These are phyloP conservation scores for Phytophthora palmivora DNA, from an alignment of 352 stramenopile species.

Conservation along the genomic window DNA sequence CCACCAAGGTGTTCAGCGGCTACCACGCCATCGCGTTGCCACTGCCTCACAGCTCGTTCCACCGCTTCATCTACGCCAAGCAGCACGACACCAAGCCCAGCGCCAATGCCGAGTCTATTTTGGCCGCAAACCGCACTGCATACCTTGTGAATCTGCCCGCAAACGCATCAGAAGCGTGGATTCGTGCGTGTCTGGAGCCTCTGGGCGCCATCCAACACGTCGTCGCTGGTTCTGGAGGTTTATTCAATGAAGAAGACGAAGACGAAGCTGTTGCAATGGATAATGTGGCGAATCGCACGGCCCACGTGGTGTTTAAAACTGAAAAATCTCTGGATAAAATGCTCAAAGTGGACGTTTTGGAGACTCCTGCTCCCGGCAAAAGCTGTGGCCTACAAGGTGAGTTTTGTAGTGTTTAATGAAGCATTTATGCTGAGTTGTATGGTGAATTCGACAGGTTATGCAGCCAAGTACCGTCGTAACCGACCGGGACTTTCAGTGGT, in stretches of 20 bases:
- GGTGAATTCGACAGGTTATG: constrained; percentile 38
- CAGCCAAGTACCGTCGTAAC: constrained; percentile 72
- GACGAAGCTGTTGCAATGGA: constrained; percentile 27
- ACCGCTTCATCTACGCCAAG: constrained; percentile 81
- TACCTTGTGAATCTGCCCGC: constrained; percentile 80
- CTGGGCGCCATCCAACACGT: constrained; percentile 75
- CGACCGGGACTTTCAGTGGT: constrained; percentile 69
- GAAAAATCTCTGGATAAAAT: constrained; percentile 64
- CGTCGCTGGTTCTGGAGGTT: constrained; percentile 24
- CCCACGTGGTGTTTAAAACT: constrained; percentile 82
- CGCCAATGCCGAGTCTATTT: constrained; percentile 41
- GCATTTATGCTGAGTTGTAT: constrained; percentile 1
- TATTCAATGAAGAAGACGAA: constrained; percentile 10
- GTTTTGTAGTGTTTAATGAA: neutral
- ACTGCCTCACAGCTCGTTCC: constrained; percentile 63
- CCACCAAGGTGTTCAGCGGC: constrained; percentile 46
- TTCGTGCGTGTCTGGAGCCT: constrained; percentile 55
- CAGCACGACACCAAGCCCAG: constrained; percentile 62
- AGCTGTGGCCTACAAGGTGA: constrained; percentile 46
- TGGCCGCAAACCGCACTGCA: constrained; percentile 70
- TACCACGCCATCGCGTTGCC: constrained; percentile 83
- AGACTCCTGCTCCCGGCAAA: constrained; percentile 34
- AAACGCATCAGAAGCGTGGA: constrained; percentile 55
- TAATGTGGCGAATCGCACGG: constrained; percentile 43
- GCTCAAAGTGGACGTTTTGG: constrained; percentile 49